These are phyloP conservation scores for Moringa oleifera DNA, from an alignment of 345 rosid genomes.

Conservation along the genomic window DNA sequence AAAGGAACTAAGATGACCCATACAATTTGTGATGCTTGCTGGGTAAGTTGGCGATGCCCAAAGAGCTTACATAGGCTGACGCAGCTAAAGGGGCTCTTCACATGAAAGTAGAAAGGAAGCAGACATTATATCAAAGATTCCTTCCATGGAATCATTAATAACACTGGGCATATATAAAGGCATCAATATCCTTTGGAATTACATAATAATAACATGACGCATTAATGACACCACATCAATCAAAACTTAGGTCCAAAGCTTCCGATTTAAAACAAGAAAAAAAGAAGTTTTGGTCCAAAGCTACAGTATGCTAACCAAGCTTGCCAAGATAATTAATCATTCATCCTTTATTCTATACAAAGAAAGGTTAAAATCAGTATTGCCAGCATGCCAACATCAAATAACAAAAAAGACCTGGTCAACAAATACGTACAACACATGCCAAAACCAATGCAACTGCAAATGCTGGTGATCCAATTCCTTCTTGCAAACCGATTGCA, in stretches of 20 bases:
- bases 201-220: neutral
- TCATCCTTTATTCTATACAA: neutral
- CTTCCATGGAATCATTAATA: neutral
- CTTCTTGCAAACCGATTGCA: constrained; percentile 52
- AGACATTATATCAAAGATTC: too few relatives aligned
- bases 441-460: constrained; percentile 56
- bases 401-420: constrained; percentile 32
- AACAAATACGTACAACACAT: constrained; percentile 49
- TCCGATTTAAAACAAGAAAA: neutral
- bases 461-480: constrained; percentile 39
- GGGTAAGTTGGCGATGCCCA: neutral
- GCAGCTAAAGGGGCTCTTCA: neutral
- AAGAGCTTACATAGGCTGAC: neutral
- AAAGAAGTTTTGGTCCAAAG: too few relatives aligned
- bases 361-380: neutral
- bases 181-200: neutral
- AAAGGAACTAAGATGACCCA: neutral
- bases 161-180: neutral
- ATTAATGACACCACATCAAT: neutral
- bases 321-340: neutral
- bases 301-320: too few relatives aligned
- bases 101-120: neutral
- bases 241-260: neutral
- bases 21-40: neutral
- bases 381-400: constrained; percentile 14